Percentiles rank a stretch among this genome's conserved stretches.
phyloP scores from a whole-genome alignment of 192 early-diverging fungal species.

The Gigaspora rosea region DNA sequence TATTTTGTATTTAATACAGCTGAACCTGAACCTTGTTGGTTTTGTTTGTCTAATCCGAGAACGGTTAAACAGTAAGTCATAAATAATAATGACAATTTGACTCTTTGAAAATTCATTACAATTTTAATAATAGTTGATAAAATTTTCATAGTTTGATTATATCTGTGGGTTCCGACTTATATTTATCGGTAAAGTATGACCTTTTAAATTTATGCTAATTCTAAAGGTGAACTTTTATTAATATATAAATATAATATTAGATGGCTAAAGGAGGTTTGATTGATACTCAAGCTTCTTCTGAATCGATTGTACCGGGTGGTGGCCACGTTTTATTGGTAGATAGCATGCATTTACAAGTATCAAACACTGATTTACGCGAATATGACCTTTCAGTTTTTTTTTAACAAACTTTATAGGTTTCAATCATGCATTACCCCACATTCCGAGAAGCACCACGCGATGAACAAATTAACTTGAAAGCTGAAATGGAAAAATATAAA shows the following conservation, averaged over 20 bases:
- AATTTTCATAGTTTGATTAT: slow-evolving; percentile 61
- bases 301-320: slow-evolving; percentile 65
- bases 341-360: neutral
- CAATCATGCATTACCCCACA: slow-evolving; percentile 54
- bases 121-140: no score
- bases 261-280: slow-evolving; percentile 88
- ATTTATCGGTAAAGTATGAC: slow-evolving; percentile 55
- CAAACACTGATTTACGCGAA: slow-evolving; percentile 56
- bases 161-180: slow-evolving; percentile 78
- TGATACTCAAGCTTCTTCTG: slow-evolving; percentile 33
- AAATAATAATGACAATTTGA: neutral
- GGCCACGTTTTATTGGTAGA: slow-evolving; percentile 73
- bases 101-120: no score
- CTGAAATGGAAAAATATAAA: slow-evolving; percentile 61
- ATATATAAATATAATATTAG: neutral
- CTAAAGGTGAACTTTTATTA: neutral
- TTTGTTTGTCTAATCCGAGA: slow-evolving; percentile 90
- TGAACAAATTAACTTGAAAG: slow-evolving; percentile 40
- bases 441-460: slow-evolving; percentile 47
- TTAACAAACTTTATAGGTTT: slow-evolving; percentile 41
- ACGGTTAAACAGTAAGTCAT: slow-evolving; percentile 71
- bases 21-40: slow-evolving; percentile 76
- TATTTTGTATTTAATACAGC: slow-evolving; percentile 31
- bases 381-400: neutral
- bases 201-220: neutral